Percentiles rank a stretch among this genome's conserved stretches.
phyloP scores from a whole-genome alignment of 345 rosid genomes.

The Populus deltoides region DNA sequence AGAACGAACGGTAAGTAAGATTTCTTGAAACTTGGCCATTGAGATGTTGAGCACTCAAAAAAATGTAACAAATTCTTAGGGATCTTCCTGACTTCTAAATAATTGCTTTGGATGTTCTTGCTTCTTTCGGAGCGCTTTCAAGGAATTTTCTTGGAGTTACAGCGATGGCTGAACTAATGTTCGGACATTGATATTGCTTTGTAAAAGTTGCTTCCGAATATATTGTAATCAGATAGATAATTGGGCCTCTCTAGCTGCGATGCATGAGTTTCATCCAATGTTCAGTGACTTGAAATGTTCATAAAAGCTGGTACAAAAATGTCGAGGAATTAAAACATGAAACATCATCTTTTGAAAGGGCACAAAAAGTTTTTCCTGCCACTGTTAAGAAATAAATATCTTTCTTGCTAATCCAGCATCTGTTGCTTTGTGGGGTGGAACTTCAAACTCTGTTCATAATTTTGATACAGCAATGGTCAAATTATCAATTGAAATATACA shows the following conservation, averaged over 20 bases:
- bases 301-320: not conserved
- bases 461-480: not conserved
- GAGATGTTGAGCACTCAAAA: conserved; percentile 7
- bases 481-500: not conserved
- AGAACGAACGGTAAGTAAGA: conserved; percentile 57
- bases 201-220: not conserved
- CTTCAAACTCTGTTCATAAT: not conserved
- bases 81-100: not conserved
- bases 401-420: not conserved
- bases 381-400: not conserved
- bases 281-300: not conserved
- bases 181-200: not conserved
- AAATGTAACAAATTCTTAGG: not conserved
- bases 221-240: not conserved
- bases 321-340: not conserved
- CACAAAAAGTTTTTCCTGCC: not conserved
- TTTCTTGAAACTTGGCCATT: not conserved
- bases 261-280: not conserved
- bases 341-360: not conserved
- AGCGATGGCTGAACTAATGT: not conserved
- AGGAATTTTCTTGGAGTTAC: not conserved
- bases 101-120: not conserved
- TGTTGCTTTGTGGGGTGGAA: not conserved
- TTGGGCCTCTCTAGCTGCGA: not conserved
- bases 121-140: not conserved